Base-by-base conservation (phyloP, 2,329 filamentous ascomycete species). In the Epichloe hybrida region DNA sequence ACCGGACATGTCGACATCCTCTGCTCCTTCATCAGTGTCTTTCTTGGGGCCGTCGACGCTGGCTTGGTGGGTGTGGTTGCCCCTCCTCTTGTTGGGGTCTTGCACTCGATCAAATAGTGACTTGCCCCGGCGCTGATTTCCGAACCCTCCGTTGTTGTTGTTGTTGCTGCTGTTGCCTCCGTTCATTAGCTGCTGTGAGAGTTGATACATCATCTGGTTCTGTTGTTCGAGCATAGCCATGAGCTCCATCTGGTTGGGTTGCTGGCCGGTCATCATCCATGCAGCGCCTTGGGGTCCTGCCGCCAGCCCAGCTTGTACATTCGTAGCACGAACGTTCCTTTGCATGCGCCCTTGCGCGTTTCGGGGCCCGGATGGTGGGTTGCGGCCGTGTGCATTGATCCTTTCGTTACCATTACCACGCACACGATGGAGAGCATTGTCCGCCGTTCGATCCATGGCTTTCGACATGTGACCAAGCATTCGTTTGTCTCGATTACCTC, bases 211-310 rank as follows among this genome's bases (percentile, higher is more conserved):
- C 80, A 94, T 86, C 53, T 84, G 80, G 47, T 86, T 87, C 62
- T 95, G 88, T 63, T 95, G 86, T 67, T 95, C 87, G 56, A 93
- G 78, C 71, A 94, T 91, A 75, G 69, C 88, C 76, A 69, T 85
- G 72, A 65, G 79, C 70, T 68, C 74, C 59, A 72, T 68, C 69
- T 80, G 73, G 66, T 70, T 75, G 53, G 66, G 71, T 55, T 64
- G 68, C 46, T 64, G 69, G 34, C 66, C 68, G 49, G 64, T 66
- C 69, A 76, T 74, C 67, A 73, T 74, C 67, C 73, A 77, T 50
- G 54, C 64, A 64, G 57, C 68, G 58, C 57, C 60, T 61, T 70
- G 55, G 50, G 62, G 61, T 27, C 59, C 62, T 11, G 62, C 58
- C 46, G 69, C 70, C 58, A 77, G 59, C 12, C 77, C 76, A 31